phyloP scores from a whole-genome alignment of 2,329 filamentous ascomycete genomes.

The Emmonsiellopsis sp. region DNA sequence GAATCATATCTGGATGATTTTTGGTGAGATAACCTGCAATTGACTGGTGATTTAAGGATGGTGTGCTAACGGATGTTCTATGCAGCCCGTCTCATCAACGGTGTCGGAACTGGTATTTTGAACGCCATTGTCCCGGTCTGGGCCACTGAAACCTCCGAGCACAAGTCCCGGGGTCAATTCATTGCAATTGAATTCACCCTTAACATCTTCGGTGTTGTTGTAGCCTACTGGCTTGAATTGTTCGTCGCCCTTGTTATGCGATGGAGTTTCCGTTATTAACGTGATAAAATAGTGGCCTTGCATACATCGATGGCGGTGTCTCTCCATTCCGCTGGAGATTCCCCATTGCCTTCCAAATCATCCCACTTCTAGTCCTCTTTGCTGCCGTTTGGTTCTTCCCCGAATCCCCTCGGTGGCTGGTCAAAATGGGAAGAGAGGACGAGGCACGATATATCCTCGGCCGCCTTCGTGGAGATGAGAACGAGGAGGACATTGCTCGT shows the following conservation, averaged over 20 bases:
- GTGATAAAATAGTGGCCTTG: constrained; percentile 39
- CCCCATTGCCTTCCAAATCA: constrained; percentile 61
- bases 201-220: constrained; percentile 62
- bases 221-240: constrained; percentile 54
- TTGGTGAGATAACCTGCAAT: constrained; percentile 34
- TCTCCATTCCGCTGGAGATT: constrained; percentile 59
- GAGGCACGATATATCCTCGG: constrained; percentile 59
- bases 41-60: not conserved
- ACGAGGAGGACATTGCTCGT: constrained; percentile 39
- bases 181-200: constrained; percentile 65
- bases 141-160: constrained; percentile 61
- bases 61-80: not conserved
- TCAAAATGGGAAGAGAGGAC: constrained; percentile 31
- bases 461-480: constrained; percentile 52
- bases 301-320: constrained; percentile 50
- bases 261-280: not conserved
- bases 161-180: constrained; percentile 59
- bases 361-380: constrained; percentile 52
- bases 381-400: constrained; percentile 56
- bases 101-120: constrained; percentile 59
- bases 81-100: constrained; percentile 50
- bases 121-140: constrained; percentile 64
- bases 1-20: constrained; percentile 63
- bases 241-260: constrained; percentile 15
- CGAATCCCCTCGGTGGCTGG: constrained; percentile 54